These are phyloP conservation scores for Globisporangium radiosum DNA, from an alignment of 352 stramenopile genomes.

Conservation along the genomic window DNA sequence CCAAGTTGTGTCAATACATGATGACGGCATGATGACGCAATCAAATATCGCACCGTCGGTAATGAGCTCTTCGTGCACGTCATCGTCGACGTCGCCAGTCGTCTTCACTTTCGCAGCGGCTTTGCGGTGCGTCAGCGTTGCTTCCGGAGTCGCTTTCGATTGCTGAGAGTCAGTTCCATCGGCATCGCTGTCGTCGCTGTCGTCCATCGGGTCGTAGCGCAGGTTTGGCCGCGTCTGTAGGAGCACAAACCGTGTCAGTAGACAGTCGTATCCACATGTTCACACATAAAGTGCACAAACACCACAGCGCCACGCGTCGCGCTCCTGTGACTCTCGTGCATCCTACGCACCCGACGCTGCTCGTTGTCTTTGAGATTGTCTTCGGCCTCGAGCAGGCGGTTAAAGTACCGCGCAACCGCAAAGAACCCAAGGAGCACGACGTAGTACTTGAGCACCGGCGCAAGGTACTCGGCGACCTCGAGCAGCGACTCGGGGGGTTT, in stretches of 20 bases:
- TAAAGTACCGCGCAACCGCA: slow-evolving; percentile 50
- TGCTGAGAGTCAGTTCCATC: slow-evolving; percentile 11
- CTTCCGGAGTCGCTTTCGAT: no score
- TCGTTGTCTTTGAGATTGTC: slow-evolving; percentile 34
- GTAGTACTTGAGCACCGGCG: slow-evolving; percentile 79
- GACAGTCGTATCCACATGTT: background rate
- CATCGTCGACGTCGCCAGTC: slow-evolving; percentile 26
- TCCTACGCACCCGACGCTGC: slow-evolving; percentile 12
- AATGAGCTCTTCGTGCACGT: slow-evolving; percentile 65
- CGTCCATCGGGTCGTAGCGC: slow-evolving; percentile 39
- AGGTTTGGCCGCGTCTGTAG: slow-evolving; percentile 30
- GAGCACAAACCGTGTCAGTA: background rate
- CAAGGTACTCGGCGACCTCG: slow-evolving; percentile 43
- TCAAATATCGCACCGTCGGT: slow-evolving; percentile 37
- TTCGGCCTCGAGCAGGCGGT: slow-evolving; percentile 49
- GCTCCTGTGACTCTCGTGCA: no score
- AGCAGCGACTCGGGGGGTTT: slow-evolving; percentile 39
- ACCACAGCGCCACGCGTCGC: background rate
- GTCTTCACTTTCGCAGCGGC: background rate
- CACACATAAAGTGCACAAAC: background rate
- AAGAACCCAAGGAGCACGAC: slow-evolving; percentile 52
- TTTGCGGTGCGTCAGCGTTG: background rate
- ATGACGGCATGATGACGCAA: no score
- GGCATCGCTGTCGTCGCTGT: slow-evolving; percentile 37
- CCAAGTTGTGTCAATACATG: no score